Conservation (phyloP, 768 basidiomycete species). For the Boletus barrowsii region DNA sequence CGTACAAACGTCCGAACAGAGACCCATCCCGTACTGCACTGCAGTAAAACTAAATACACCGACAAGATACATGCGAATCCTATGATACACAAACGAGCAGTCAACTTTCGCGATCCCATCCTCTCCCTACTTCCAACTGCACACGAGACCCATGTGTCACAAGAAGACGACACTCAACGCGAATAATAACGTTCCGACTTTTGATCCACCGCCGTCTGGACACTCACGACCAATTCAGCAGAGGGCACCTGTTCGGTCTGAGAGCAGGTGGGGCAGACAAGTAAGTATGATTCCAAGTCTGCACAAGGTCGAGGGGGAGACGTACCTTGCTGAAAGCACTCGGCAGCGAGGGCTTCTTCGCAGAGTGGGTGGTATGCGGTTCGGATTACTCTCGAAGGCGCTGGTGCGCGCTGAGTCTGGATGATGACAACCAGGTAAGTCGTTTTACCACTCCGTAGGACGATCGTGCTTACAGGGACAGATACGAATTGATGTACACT, state of each 20-base stretch:
- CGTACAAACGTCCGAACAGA: too few species aligned
- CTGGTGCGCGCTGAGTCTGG: slow-evolving; percentile 45
- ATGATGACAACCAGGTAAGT: background rate
- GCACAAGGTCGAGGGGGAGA: background rate
- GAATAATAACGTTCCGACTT: background rate
- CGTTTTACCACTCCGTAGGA: background rate
- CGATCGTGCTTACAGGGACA: slow-evolving; percentile 37
- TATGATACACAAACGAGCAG: background rate
- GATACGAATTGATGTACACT: slow-evolving; percentile 58
- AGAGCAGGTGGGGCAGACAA: background rate
- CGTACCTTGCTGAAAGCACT: slow-evolving; percentile 3
- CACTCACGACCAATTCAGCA: slow-evolving; percentile 5
- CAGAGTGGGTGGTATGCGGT: background rate
- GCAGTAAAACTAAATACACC: background rate
- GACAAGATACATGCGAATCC: background rate
- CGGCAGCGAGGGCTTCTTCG: background rate
- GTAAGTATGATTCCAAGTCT: background rate
- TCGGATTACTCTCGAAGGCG: slow-evolving; percentile 27
- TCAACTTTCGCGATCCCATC: background rate
- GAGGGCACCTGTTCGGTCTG: background rate
- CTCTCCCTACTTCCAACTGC: background rate
- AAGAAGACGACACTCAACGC: too few species aligned
- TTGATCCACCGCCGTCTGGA: slow-evolving; percentile 13
- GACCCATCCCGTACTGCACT: background rate
- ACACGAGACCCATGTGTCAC: too few species aligned